Conservation (phyloP, 441 rosid species). For the Arabidopsis lyrata region DNA sequence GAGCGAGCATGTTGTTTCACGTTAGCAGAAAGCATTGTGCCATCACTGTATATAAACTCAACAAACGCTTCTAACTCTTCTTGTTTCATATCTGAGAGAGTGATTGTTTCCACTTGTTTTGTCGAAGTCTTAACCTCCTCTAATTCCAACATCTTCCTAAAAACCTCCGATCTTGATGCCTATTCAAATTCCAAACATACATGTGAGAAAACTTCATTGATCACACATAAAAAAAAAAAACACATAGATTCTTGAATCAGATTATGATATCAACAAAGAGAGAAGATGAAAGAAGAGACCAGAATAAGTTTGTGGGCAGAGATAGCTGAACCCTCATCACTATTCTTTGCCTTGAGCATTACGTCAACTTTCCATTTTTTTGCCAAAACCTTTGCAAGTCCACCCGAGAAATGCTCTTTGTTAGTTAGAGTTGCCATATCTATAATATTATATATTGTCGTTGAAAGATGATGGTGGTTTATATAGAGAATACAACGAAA, state of each 20-base stretch:
- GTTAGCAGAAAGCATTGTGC: not conserved
- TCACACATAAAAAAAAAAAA: not conserved
- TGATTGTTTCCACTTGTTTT: not conserved
- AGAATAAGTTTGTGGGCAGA: constrained; percentile 5
- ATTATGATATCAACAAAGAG: not conserved
- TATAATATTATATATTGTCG: not conserved
- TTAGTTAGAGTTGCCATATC: not conserved
- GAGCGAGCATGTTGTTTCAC: not conserved
- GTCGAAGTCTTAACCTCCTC: not conserved
- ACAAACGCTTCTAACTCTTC: not conserved
- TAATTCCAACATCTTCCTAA: not conserved
- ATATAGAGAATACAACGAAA: not conserved
- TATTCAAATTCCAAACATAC: not conserved
- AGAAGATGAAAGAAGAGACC: not conserved
- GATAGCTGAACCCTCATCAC: not conserved
- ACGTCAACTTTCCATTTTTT: not conserved
- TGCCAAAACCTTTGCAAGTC: constrained; percentile 6
- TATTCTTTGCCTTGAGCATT: not conserved
- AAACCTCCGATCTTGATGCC: constrained; percentile 1
- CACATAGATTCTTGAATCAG: not conserved
- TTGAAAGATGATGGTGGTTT: not conserved
- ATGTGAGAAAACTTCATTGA: not conserved
- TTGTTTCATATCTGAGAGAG: not conserved
- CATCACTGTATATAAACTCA: constrained; percentile 9
- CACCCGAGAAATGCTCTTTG: not conserved